Evolutionary conservation across 169 alveolate species (phyloP), one percentile per base, ranked within the genome.

Genomic region (Eimeria necatrix): DNA sequence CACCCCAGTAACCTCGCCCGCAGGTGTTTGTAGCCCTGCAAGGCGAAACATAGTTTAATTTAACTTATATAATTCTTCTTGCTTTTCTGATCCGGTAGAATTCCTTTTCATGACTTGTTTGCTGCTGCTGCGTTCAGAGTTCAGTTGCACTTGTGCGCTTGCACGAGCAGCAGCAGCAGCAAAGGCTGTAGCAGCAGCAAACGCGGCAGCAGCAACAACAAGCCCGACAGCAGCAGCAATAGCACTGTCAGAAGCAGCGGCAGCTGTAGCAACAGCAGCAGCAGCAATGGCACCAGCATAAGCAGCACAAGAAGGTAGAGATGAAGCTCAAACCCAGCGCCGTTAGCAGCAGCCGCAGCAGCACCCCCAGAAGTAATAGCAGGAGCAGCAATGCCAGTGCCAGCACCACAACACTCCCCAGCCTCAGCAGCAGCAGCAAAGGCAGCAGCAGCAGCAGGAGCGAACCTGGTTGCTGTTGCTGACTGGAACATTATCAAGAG

Each of bases 1-100:
- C 70, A 76, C 61, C 87, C 71, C n/a, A 76, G 91, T 3, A 91
- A 18, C n/a, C 49, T 53, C 32, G 91, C 86, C 7, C 95, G 91
- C 53, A 91, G 85, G 46, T 76, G 61, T 16, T 64, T 91, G 95
- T 81, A 81, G 20, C 91, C 91, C 91, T 81, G 91, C 26, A 56
- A 41, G 41, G 41, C 41, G 41, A 32, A 32, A 2, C 41, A 32
- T 32, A 32, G 3, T 32, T 32, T 0, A 32, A 32, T 32, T 32
- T 32, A 32, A 32, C 41, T 32, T 32, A 32, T 32, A 32, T 32
- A 32, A 32, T 32, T 32, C 41, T 32, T 32, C 2, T 32, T 32
- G 41, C 41, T 32, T 32, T 32, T 32, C 41, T 32, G 2, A 32
- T 32, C 41, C 41, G 41, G 41, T 32, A 32, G 41, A 32, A 32